These are phyloP conservation scores for Fusarium burgessii DNA, from an alignment of 2,329 filamentous ascomycete genomes.

Conservation along the genomic window DNA sequence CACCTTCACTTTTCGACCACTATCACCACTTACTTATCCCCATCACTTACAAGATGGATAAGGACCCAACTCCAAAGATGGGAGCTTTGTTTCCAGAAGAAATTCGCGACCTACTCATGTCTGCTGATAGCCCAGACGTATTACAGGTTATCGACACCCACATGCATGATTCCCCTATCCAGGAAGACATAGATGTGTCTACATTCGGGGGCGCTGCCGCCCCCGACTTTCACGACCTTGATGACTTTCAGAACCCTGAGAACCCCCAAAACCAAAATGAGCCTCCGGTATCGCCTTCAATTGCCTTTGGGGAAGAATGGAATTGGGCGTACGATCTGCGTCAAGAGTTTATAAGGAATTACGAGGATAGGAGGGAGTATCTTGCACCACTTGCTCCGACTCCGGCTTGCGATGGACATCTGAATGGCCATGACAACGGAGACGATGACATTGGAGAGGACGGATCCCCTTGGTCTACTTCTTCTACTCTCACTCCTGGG, in stretches of 20 bases:
- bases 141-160: background rate
- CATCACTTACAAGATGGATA: background rate
- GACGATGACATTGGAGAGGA: background rate
- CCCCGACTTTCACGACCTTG: too few relatives aligned
- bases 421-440: background rate
- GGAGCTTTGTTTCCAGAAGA: background rate
- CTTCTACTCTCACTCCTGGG: background rate
- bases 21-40: background rate
- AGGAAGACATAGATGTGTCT: background rate
- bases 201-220: too few relatives aligned
- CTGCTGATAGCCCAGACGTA: fast-evolving
- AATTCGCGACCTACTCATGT: background rate
- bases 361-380: too few relatives aligned
- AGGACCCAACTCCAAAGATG: background rate
- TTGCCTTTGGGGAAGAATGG: too few relatives aligned
- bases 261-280: too few relatives aligned
- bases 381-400: too few relatives aligned
- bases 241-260: too few relatives aligned
- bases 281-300: too few relatives aligned
- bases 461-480: background rate
- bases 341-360: too few relatives aligned
- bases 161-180: background rate
- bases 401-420: background rate
- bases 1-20: background rate
- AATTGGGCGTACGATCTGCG: too few relatives aligned